Conservation (phyloP, 2,329 filamentous ascomycete genomes). For the Bretziella fagacearum region DNA sequence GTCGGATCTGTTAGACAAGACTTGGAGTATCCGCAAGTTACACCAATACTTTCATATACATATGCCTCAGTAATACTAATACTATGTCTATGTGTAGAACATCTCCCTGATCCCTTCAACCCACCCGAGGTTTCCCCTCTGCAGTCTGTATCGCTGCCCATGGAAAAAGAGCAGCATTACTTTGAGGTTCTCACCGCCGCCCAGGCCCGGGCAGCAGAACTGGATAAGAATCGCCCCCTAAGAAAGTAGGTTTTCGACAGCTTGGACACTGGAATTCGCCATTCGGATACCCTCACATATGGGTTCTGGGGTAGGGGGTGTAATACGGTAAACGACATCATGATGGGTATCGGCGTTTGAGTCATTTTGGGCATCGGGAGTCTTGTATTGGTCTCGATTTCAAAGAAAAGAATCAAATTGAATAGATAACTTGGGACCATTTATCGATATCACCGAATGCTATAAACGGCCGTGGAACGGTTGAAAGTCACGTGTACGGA, state of each 20-base stretch:
- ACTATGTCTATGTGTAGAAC: conserved; percentile 1
- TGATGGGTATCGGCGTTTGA: too few species aligned
- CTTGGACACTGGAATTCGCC: too few species aligned
- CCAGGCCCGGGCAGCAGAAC: conserved; percentile 2
- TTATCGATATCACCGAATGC: too few species aligned
- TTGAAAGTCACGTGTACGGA: too few species aligned
- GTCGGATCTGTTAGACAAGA: not conserved
- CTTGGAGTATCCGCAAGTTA: conserved; percentile 8
- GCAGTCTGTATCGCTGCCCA: conserved; percentile 3
- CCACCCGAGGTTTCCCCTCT: conserved; percentile 7
- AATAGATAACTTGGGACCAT: too few species aligned
- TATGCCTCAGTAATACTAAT: not conserved
- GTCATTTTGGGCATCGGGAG: too few species aligned
- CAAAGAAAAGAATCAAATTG: not conserved
- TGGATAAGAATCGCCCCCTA: conserved; percentile 3
- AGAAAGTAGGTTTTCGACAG: too few species aligned
- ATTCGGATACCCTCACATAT: too few species aligned
- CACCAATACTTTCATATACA: too few species aligned
- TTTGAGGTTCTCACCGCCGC: not conserved
- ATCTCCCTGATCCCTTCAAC: conserved; percentile 11
- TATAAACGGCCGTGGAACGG: too few species aligned
- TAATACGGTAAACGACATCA: too few species aligned
- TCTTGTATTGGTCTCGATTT: not conserved
- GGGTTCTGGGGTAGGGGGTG: too few species aligned
- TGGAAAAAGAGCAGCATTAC: conserved; percentile 7